Percentiles rank a stretch among this genome's conserved stretches.
phyloP scores from a whole-genome alignment of 495 filamentous ascomycete species.

The Articulospora tetracladia region DNA sequence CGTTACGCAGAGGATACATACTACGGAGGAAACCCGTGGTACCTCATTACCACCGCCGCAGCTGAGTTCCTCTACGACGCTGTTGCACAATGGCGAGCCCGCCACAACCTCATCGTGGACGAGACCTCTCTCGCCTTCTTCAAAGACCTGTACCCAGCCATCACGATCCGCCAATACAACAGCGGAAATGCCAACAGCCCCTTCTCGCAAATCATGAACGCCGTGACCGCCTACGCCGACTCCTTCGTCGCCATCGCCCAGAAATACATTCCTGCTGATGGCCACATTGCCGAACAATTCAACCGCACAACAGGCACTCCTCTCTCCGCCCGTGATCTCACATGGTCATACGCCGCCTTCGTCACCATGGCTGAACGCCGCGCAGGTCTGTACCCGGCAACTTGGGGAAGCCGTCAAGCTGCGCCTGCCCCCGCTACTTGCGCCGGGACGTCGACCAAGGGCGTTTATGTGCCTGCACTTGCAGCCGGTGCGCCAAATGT shows the following conservation, averaged over 20 bases:
- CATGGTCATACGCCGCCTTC: conserved; percentile 51
- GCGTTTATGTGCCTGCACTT: conserved; percentile 34
- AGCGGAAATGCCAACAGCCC: conserved; percentile 32
- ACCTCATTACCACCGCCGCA: conserved; percentile 46
- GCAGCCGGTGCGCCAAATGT: conserved; percentile 36
- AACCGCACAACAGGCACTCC: conserved; percentile 40
- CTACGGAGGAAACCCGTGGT: conserved; percentile 42
- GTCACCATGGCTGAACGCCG: conserved; percentile 31
- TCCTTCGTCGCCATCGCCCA: conserved; percentile 49
- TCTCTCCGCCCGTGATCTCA: conserved; percentile 47
- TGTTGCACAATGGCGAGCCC: conserved; percentile 48
- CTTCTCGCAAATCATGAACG: conserved; percentile 44
- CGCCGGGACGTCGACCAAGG: conserved; percentile 34
- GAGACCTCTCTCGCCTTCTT: conserved; percentile 49
- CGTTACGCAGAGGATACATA: conserved; percentile 61
- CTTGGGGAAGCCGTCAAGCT: conserved; percentile 24
- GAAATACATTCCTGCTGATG: conserved; percentile 46
- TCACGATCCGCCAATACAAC: conserved; percentile 41
- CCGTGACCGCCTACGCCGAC: conserved; percentile 56
- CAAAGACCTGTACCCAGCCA: conserved; percentile 38
- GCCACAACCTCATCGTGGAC: conserved; percentile 40
- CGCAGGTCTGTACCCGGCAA: conserved; percentile 26
- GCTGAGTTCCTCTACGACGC: conserved; percentile 62
- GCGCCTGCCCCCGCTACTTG: conserved; percentile 24
- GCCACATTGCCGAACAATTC: conserved; percentile 56